phyloP scores from a whole-genome alignment of 2,329 filamentous ascomycete species.

The Alternaria brassicicola region DNA sequence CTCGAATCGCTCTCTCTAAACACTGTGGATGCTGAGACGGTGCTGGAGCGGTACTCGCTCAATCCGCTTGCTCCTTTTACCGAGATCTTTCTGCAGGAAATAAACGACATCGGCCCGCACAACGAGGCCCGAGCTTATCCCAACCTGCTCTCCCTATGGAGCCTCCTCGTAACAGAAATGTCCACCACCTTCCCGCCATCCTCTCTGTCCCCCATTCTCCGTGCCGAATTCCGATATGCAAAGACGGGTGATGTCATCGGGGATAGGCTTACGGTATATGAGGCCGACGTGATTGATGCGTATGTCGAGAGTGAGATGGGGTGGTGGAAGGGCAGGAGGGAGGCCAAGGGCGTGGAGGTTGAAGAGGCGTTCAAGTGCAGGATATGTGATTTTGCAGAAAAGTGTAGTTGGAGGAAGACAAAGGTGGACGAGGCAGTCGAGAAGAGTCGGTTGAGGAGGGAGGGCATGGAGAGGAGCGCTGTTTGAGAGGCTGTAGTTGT shows the following conservation, averaged over 20 bases:
- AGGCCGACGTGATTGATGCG: constrained; percentile 64
- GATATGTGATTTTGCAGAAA: constrained; percentile 80
- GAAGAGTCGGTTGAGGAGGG: constrained; percentile 39
- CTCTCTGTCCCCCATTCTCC: constrained; percentile 57
- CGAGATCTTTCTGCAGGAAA: constrained; percentile 77
- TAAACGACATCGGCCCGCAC: constrained; percentile 62
- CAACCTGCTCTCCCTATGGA: constrained; percentile 65
- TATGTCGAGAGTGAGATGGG: constrained; percentile 71
- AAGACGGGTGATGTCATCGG: constrained; percentile 58
- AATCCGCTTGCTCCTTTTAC: constrained; percentile 72
- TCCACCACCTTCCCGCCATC: constrained; percentile 59
- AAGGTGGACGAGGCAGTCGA: constrained; percentile 67
- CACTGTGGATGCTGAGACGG: constrained; percentile 68
- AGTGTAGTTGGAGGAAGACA: constrained; percentile 76
- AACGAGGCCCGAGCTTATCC: constrained; percentile 64
- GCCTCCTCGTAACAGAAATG: constrained; percentile 67
- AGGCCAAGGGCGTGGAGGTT: constrained; percentile 75
- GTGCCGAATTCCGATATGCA: constrained; percentile 60
- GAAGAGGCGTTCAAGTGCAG: constrained; percentile 90
- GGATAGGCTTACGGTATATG: constrained; percentile 66
- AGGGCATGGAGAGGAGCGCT: constrained; percentile 31
- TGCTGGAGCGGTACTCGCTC: constrained; percentile 76
- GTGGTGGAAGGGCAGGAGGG: constrained; percentile 86
- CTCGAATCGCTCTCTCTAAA: constrained; percentile 77
- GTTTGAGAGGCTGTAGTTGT: constrained; percentile 22